phyloP scores from a whole-genome alignment of 371 early-diverging fungal species.

The Mucor mucedo region DNA sequence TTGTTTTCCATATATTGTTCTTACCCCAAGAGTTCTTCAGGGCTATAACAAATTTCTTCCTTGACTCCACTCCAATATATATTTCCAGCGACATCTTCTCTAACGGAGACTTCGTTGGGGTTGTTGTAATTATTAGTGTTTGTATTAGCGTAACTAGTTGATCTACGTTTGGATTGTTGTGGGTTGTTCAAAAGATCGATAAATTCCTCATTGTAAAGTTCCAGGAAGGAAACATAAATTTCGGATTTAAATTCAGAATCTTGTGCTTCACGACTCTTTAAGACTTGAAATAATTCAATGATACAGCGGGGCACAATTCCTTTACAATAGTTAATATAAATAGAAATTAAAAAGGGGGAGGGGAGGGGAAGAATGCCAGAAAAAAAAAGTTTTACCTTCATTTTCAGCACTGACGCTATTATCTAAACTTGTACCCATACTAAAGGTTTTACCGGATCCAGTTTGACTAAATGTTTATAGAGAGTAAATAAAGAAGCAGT shows the following conservation, averaged over 20 bases:
- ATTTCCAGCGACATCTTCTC: slow-evolving; percentile 90
- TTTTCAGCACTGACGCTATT: slow-evolving; percentile 50
- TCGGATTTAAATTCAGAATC: slow-evolving; percentile 50
- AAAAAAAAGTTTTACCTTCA: slow-evolving; percentile 29
- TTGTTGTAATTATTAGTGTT: slow-evolving; percentile 42
- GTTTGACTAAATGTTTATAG: slow-evolving; percentile 2
- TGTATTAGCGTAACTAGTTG: slow-evolving; percentile 1
- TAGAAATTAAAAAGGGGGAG: not conserved
- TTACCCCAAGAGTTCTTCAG: slow-evolving; percentile 75
- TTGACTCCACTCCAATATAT: slow-evolving; percentile 86
- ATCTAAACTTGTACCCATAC: slow-evolving; percentile 89
- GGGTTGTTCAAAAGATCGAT: slow-evolving; percentile 74
- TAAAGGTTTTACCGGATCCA: slow-evolving; percentile 94
- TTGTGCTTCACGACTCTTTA: slow-evolving; percentile 43
- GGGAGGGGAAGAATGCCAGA: not conserved
- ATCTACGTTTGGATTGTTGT: slow-evolving; percentile 27
- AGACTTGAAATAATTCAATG: slow-evolving; percentile 59
- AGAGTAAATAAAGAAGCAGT: slow-evolving; percentile 32
- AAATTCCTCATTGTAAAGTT: slow-evolving; percentile 97
- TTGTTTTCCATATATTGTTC: slow-evolving; percentile 1
- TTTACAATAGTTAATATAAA: slow-evolving; percentile 15
- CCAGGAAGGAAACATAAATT: slow-evolving; percentile 73
- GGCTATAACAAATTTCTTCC: slow-evolving; percentile 73
- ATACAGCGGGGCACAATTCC: slow-evolving; percentile 93
- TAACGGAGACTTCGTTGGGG: slow-evolving; percentile 61